Evolutionary conservation across 768 basidiomycete genomes (phyloP).

Genomic region (Rhodotorula kratochvilovae): DNA sequence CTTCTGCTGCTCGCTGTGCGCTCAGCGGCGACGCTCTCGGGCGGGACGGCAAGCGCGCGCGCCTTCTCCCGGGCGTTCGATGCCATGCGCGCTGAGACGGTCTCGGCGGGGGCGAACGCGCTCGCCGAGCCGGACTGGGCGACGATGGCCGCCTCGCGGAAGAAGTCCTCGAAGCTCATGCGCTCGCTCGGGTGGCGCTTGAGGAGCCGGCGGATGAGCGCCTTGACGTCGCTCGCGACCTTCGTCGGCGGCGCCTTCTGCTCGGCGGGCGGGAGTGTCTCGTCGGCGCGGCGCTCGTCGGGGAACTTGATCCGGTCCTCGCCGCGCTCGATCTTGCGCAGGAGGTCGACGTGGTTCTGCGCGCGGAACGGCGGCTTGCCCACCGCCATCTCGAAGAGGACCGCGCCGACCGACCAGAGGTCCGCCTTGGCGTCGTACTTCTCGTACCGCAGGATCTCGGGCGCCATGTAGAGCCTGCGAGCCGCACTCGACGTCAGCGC

Average conservation of each 20-base stretch:
- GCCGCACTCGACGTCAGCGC: too few species aligned
- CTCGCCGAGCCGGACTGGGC: neutral
- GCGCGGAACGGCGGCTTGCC: constrained; percentile 93
- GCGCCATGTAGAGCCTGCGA: constrained; percentile 90
- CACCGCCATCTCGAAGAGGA: constrained; percentile 89
- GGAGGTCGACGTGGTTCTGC: constrained; percentile 88
- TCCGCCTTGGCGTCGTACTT: constrained; percentile 98
- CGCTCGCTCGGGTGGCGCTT: constrained; percentile 78
- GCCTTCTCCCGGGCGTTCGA: constrained; percentile 37
- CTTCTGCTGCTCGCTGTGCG: neutral
- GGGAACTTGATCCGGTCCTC: constrained; percentile 83
- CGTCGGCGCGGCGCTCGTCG: constrained; percentile 58
- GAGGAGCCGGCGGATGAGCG: constrained; percentile 74
- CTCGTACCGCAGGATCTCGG: constrained; percentile 92
- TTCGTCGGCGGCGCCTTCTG: constrained; percentile 21
- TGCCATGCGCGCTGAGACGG: constrained; percentile 24
- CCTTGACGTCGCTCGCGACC: constrained; percentile 79
- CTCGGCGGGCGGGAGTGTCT: constrained; percentile 42
- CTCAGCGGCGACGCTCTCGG: neutral
- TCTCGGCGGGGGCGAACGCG: constrained; percentile 18
- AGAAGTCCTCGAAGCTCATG: constrained; percentile 87
- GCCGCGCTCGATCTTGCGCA: constrained; percentile 86
- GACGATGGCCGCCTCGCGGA: constrained; percentile 49
- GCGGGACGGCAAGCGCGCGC: constrained; percentile 19
- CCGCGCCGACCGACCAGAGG: constrained; percentile 96